A percentile compares a stretch with the other conserved stretches of the same genome.
Conservation (phyloP, 352 stramenopile species). For the Phytopythium sindhum region DNA sequence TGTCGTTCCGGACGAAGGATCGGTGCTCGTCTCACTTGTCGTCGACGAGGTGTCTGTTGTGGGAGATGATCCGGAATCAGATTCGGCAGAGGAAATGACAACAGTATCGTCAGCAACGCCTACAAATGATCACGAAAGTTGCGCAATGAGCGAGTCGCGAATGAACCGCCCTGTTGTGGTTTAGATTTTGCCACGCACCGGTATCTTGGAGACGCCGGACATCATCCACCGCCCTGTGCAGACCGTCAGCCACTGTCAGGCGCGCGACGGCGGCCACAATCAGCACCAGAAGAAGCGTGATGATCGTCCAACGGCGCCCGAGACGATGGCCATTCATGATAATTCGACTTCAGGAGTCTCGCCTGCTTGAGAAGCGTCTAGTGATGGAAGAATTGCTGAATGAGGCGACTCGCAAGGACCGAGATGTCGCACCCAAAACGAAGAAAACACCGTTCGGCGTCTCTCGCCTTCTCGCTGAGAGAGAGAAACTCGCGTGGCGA, state of each 20-base stretch:
- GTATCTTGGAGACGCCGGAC: background rate
- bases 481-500: too few species aligned
- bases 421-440: background rate
- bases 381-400: background rate
- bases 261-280: background rate
- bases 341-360: background rate
- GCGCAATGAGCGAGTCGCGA: background rate
- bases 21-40: background rate
- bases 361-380: background rate
- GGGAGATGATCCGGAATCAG: background rate
- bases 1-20: background rate
- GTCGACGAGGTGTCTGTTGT: background rate
- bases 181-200: background rate
- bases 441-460: background rate
- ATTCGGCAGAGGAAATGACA: background rate
- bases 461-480: too few species aligned
- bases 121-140: background rate
- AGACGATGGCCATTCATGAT: background rate
- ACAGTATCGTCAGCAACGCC: background rate
- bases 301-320: background rate
- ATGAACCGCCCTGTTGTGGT: background rate
- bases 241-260: background rate
- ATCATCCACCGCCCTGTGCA: background rate
- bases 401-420: background rate
- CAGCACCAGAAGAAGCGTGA: background rate